phyloP scores from a whole-genome alignment of 257 asterid genomes.

The Solanum pinnatisectum region DNA sequence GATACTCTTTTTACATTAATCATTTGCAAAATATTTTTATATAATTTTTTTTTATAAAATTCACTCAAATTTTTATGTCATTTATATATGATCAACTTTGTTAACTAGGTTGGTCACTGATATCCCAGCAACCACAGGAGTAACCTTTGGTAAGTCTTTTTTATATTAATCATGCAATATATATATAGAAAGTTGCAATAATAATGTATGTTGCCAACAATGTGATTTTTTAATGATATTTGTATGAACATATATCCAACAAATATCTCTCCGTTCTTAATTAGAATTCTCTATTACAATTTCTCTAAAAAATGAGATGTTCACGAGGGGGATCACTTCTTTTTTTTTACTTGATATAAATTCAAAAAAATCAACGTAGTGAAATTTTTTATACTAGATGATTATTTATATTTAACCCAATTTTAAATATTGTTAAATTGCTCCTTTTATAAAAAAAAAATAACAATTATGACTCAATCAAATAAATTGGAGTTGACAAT shows the following conservation, averaged over 20 bases:
- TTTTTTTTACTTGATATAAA: not conserved
- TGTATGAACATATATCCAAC: not conserved
- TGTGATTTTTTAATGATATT: not conserved
- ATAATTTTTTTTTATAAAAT: not conserved
- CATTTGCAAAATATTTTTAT: not conserved
- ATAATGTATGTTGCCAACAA: not conserved
- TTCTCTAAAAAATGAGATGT: not conserved
- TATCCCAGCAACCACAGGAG: conserved; percentile 9
- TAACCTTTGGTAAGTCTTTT: not conserved
- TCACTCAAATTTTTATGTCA: not conserved
- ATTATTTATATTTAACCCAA: no score
- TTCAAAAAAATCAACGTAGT: no score
- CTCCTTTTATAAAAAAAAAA: no score
- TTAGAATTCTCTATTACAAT: not conserved
- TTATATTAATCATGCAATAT: not conserved
- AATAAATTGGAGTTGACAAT: no score
- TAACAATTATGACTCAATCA: no score
- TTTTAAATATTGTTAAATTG: no score
- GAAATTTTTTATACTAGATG: no score
- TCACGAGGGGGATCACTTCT: not conserved
- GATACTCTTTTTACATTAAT: not conserved
- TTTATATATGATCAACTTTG: not conserved
- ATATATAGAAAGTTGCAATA: not conserved
- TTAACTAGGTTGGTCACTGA: conserved; percentile 6
- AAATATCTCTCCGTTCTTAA: not conserved